A percentile compares a stretch with the other conserved stretches of the same genome.
These are phyloP conservation scores for Emmonsiellopsis sp. DNA, from an alignment of 2,329 filamentous ascomycete species.

Conservation along the genomic window DNA sequence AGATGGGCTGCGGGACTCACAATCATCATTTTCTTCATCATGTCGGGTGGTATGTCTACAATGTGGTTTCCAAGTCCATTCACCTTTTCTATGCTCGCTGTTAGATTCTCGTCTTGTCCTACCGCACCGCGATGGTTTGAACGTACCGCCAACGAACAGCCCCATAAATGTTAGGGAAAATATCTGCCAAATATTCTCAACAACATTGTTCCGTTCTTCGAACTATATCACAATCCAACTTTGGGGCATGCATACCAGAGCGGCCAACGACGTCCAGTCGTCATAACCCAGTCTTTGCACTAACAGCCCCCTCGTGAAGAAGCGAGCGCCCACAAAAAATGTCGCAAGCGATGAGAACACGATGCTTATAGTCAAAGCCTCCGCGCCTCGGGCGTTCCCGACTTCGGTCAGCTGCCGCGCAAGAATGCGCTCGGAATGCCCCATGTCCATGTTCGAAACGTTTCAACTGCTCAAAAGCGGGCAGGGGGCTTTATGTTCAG, in stretches of 20 bases:
- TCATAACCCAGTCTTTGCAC: constrained; percentile 26
- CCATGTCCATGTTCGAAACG: background rate
- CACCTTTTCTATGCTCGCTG: background rate
- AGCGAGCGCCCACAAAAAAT: constrained; percentile 26
- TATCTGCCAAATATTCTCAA: constrained; percentile 8
- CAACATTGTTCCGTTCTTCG: background rate
- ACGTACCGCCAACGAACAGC: constrained; percentile 21
- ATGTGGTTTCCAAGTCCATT: background rate
- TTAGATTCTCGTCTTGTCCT: background rate
- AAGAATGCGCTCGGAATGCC: background rate
- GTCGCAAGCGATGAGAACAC: constrained; percentile 23
- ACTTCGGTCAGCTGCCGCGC: background rate
- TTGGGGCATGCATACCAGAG: constrained; percentile 19
- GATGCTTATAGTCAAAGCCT: constrained; percentile 20
- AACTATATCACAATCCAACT: background rate
- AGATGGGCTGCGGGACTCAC: background rate
- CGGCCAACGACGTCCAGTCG: constrained; percentile 29
- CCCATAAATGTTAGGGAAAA: constrained; percentile 24
- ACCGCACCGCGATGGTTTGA: background rate
- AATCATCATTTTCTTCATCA: constrained; percentile 4
- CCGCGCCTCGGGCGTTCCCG: constrained; percentile 15
- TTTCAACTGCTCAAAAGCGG: too few species aligned
- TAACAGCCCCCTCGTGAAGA: constrained; percentile 28
- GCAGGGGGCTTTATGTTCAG: too few species aligned
- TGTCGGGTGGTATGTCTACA: background rate